Evolutionary conservation across 768 basidiomycete genomes (phyloP).

Genomic region (Rhodotorula paludigena): DNA sequence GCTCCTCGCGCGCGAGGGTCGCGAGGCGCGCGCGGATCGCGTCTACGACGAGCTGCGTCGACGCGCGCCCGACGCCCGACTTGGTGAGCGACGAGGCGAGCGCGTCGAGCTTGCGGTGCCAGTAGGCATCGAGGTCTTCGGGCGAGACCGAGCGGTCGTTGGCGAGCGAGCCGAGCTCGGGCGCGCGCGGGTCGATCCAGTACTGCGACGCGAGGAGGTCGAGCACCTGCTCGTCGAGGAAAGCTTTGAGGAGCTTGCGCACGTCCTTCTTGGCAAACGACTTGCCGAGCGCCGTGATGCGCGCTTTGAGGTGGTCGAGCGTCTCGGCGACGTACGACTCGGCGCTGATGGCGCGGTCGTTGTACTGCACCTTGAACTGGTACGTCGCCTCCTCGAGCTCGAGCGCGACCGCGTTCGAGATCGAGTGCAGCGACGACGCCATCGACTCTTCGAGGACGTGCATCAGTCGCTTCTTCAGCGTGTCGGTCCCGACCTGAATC

Average conservation of each 20-base stretch:
- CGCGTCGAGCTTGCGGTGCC: slow-evolving; percentile 94
- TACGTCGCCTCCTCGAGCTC: slow-evolving; percentile 96
- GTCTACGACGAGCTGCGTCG: slow-evolving; percentile 89
- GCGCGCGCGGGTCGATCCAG: slow-evolving; percentile 83
- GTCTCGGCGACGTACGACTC: slow-evolving; percentile 98
- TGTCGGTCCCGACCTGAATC: slow-evolving; percentile 85
- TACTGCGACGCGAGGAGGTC: slow-evolving; percentile 94
- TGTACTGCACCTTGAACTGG: slow-evolving; percentile 98
- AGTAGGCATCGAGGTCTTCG: slow-evolving; percentile 47
- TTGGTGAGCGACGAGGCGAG: slow-evolving; percentile 90
- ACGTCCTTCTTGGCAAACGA: slow-evolving; percentile 86
- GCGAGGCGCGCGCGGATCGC: slow-evolving; percentile 75
- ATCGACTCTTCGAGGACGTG: slow-evolving; percentile 96
- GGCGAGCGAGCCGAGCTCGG: slow-evolving; percentile 67
- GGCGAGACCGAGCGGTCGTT: slow-evolving; percentile 63
- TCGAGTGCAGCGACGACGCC: slow-evolving; percentile 90
- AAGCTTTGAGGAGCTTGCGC: slow-evolving; percentile 76
- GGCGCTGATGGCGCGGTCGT: slow-evolving; percentile 86
- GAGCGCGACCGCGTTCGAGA: slow-evolving; percentile 93
- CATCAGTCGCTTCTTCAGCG: slow-evolving; percentile 84
- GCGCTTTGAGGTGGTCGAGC: slow-evolving; percentile 78
- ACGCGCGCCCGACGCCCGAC: slow-evolving; percentile 88
- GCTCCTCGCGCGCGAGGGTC: slow-evolving; percentile 78
- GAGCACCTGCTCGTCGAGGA: slow-evolving; percentile 96
- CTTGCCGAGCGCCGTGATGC: slow-evolving; percentile 76